phyloP scores from a whole-genome alignment of 139 green algal genomes.

The Coelastrella sp. region DNA sequence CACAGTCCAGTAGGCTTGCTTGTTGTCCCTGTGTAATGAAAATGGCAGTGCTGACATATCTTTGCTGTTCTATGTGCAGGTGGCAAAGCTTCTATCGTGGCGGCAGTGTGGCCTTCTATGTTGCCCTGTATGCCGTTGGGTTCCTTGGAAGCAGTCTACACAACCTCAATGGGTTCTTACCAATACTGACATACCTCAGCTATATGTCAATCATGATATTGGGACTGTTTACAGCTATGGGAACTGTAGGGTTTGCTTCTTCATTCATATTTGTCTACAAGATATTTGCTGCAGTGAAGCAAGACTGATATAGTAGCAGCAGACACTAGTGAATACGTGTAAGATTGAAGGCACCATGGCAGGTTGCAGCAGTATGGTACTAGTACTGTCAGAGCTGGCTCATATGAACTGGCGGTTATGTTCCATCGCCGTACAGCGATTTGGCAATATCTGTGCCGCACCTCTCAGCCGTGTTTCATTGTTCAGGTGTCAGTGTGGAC shows the following conservation, averaged over 20 bases:
- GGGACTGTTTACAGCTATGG: slow-evolving; percentile 87
- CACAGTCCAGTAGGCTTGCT: too few relatives aligned
- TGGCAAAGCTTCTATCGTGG: slow-evolving; percentile 92
- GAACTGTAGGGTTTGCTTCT: slow-evolving; percentile 81
- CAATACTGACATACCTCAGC: slow-evolving; percentile 87
- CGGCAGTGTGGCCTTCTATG: slow-evolving; percentile 80
- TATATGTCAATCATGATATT: slow-evolving; percentile 90
- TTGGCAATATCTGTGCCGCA: too few relatives aligned
- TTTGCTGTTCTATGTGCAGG: slow-evolving; percentile 59
- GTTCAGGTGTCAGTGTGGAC: too few relatives aligned
- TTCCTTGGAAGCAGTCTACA: slow-evolving; percentile 85
- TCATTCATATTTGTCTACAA: slow-evolving; percentile 64
- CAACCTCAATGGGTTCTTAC: slow-evolving; percentile 78
- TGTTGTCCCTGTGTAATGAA: too few relatives aligned
- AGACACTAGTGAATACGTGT: too few relatives aligned
- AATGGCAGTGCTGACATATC: too few relatives aligned
- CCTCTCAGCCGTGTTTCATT: too few relatives aligned
- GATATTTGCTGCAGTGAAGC: slow-evolving; percentile 76
- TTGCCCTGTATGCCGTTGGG: slow-evolving; percentile 73
- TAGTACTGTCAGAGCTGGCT: too few relatives aligned
- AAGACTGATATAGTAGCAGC: slow-evolving; percentile 53
- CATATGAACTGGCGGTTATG: too few relatives aligned
- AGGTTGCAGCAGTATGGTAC: too few relatives aligned
- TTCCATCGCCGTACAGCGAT: too few relatives aligned
- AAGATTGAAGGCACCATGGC: too few relatives aligned